Percentiles rank a stretch among this genome's conserved stretches.
Evolutionary conservation across 257 asterid genomes (phyloP).

Genomic region (Asclepias syriaca): DNA sequence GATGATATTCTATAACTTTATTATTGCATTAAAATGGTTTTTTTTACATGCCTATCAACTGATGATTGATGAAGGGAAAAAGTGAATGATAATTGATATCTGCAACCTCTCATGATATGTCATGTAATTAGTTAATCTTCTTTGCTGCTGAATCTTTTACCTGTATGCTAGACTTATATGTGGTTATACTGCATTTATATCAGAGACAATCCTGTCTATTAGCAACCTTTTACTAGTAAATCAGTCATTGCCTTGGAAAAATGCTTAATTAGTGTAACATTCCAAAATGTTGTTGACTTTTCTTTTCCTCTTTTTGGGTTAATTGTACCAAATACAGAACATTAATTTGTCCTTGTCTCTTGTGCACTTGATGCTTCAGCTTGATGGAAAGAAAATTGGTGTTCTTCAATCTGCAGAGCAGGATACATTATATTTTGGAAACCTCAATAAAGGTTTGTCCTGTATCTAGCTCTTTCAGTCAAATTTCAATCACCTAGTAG

Average conservation of each 20-base stretch:
- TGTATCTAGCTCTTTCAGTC: not conserved
- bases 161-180: not conserved
- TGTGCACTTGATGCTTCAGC: conserved; percentile 36
- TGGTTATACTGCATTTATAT: not conserved
- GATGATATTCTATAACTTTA: not conserved
- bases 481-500: not conserved
- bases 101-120: not conserved
- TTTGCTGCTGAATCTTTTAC: not conserved
- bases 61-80: conserved; percentile 3
- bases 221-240: not conserved
- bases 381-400: conserved; percentile 83
- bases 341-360: not conserved
- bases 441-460: conserved; percentile 79
- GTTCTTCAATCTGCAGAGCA: conserved; percentile 80
- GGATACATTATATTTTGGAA: conserved; percentile 66
- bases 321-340: not conserved
- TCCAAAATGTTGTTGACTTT: not conserved
- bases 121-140: not conserved
- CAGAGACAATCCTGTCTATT: not conserved
- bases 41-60: not conserved
- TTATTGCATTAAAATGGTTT: conserved; percentile 2
- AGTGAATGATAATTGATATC: not conserved
- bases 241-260: not conserved
- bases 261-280: not conserved
- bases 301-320: not conserved